Percentiles rank a stretch among this genome's conserved stretches.
Evolutionary conservation across 371 early-diverging fungal genomes (phyloP).

Genomic region (Blyttiomyces sp.): DNA sequence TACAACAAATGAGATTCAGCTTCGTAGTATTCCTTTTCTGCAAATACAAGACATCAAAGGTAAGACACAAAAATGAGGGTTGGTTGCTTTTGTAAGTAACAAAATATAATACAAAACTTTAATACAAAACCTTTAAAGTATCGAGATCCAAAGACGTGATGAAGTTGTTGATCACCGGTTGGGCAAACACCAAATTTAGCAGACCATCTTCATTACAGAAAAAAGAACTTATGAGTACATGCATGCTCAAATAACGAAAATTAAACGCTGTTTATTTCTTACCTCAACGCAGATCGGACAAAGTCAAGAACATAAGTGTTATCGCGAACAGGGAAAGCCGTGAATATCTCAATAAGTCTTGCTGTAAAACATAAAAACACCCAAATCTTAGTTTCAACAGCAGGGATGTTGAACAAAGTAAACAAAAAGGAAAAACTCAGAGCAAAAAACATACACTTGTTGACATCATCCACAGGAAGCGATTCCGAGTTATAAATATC

Average conservation of each 20-base stretch:
- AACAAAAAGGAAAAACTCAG: neutral
- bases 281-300: slow-evolving; percentile 22
- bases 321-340: slow-evolving; percentile 28
- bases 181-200: slow-evolving; percentile 53
- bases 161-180: slow-evolving; percentile 78
- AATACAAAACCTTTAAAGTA: slow-evolving; percentile 42
- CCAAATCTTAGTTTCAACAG: neutral
- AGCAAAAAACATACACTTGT: slow-evolving; percentile 48
- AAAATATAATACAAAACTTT: no score
- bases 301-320: slow-evolving; percentile 27
- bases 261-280: no score
- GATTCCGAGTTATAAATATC: slow-evolving; percentile 71
- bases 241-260: no score
- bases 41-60: neutral
- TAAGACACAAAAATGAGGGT: neutral
- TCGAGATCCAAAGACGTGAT: slow-evolving; percentile 78
- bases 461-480: slow-evolving; percentile 68
- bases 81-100: neutral
- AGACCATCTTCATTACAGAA: slow-evolving; percentile 61
- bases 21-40: slow-evolving; percentile 35
- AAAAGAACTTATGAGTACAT: neutral
- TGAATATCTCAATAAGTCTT: slow-evolving; percentile 30
- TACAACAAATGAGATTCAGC: slow-evolving; percentile 43
- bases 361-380: slow-evolving; percentile 3
- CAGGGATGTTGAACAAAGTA: neutral